Evolutionary conservation across 139 green algal genomes (phyloP), one percentile per base, ranked within the genome.

Genomic region (Closterium sp.): DNA sequence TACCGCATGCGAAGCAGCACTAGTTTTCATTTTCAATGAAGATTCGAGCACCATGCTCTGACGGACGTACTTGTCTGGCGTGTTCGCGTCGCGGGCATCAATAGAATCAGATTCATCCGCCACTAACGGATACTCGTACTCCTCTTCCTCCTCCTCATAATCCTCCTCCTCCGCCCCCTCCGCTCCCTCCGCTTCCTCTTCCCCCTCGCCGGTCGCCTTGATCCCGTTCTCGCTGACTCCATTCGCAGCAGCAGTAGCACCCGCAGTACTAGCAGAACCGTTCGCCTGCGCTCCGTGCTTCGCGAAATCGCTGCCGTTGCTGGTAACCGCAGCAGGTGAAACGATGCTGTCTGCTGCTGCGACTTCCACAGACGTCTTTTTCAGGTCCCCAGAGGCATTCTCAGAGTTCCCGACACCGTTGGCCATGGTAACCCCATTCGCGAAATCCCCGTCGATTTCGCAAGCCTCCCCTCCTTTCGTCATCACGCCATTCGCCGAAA

Each of bases 61-160:
- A 16, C 38, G 9, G 38, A 69, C 43, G 43, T 69, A 69, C 43
- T 69, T 69, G 43, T 92, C 89, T 12, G 89, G 89, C 21, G 89
- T 92, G 89, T 69, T 69, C 8, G 85, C 89, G 34, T 92, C 89
- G 23, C 89, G 34, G 12, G 31, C 33, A 21, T 92, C 89, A 33
- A 92, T 34, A 21, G 3, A 1, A 84, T 35, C 28, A 10, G 34
- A 21, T 81, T 90, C 34, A 35, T 85, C 87, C 12, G 33, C 34
- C 21, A 30, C 32, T 31, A 84, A 32, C 33, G 69, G 32, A 35
- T 34, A 69, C 31, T 84, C 25, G 32, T 90, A 86, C 23, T 85
- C 30, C 23, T 85, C 32, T 31, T 90, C 35, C 6, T 90, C 87
- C 30, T 90, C 69, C 87, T 28, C 33, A 0, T 90, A 25, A 30